Base-by-base conservation (phyloP, 495 filamentous ascomycete species). In the Tuber borchii region DNA sequence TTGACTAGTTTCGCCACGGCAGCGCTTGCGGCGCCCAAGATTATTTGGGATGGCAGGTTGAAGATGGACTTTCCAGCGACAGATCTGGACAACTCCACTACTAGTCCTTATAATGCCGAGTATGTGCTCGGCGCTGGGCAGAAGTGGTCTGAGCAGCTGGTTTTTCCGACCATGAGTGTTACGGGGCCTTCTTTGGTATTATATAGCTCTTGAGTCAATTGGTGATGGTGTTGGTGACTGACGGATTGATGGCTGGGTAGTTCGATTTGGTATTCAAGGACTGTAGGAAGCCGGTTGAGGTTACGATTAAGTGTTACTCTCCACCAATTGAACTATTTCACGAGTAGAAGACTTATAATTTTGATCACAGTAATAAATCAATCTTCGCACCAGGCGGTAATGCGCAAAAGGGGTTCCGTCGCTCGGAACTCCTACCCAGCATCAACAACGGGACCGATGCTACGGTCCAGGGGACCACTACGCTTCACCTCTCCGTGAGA, bases 401-500 rank as follows among this genome's bases (percentile, higher is more conserved):
- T 78, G 83, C 81, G 7, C 88, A 89, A 81, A 81, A 85, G 42
- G 88, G 88, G 65, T 90, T 90, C 84, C 86, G 88, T 22, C 84
- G 87, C 39, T 87, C 86, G 17, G 88, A 87, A 22, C 83, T 89
- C 45, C 84, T 88, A 80, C 87, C 88, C 76, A 83, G 80, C 1
- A 83, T 83, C 73, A 89, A 89, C 77, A 86, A 83, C 65, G 84
- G 83, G 61, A 84, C 85, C 17, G 87, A 88, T 2, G 85, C 83
- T 0, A 84, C 81, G 4, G 82, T 78, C 70, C 74, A 81, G 4
- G 87, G 88, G 43, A 81, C 87, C 72, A 87, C 86, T 72, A 88
- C 88, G 19, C 79, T 89, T 70, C 88, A 90, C 77, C 89, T 88
- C 75, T 87, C 86, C 73, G 80, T 89, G 6, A 85, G 83, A 80